Evolutionary conservation across 2,329 filamentous ascomycete genomes (phyloP).

Genomic region (Coniochaeta hoffmannii): DNA sequence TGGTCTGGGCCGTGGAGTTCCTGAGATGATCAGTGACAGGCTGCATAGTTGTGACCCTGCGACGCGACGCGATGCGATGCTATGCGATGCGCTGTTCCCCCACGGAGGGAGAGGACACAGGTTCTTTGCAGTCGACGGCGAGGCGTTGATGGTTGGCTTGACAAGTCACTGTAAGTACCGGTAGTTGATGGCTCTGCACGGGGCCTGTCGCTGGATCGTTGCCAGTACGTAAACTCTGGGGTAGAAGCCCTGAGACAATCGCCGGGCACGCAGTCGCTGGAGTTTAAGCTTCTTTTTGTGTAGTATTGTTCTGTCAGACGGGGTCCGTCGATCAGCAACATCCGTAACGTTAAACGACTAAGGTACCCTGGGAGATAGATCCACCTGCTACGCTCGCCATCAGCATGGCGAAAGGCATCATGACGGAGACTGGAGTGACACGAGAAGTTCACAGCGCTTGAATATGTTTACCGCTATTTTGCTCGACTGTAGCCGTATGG

Average conservation of each 20-base stretch:
- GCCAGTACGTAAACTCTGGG: background rate
- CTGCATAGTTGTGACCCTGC: background rate
- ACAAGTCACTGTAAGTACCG: background rate
- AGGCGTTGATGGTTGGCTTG: background rate
- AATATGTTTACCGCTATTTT: background rate
- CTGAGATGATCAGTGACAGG: no score
- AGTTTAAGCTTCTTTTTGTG: background rate
- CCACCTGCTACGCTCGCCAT: background rate
- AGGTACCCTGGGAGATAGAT: background rate
- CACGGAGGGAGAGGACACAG: background rate
- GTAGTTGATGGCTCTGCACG: background rate
- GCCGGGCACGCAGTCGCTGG: background rate
- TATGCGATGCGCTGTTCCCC: background rate
- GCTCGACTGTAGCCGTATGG: background rate
- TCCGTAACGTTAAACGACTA: background rate
- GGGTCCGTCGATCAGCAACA: background rate
- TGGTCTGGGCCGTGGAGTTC: background rate
- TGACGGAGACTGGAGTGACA: background rate
- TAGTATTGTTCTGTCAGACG: background rate
- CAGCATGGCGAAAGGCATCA: background rate
- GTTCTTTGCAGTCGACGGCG: background rate
- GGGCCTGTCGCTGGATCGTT: background rate
- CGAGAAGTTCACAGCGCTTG: background rate
- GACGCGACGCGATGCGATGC: background rate
- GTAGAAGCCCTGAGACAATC: background rate